Base-by-base conservation (phyloP, 208 protist genomes). In the Wallacemonas collosoma region DNA sequence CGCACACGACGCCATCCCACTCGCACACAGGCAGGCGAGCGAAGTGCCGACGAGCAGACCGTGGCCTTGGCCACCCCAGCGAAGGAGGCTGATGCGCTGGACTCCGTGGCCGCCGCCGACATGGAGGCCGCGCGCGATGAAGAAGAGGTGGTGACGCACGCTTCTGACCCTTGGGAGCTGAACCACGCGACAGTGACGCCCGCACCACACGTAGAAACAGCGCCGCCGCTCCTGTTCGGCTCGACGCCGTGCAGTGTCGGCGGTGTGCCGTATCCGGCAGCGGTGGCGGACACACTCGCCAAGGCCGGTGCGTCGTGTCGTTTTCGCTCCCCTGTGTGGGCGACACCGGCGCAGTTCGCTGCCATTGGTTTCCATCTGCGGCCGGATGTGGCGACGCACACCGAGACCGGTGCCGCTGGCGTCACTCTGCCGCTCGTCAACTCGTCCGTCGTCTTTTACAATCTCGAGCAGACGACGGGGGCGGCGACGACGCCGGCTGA, bases 321-420 rank as follows among this genome's bases (percentile, higher is more conserved):
- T 40, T 90, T 93, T 54, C n/a, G 63, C 17, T 89, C 79, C 11
- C 80, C 81, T 4, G 63, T 93, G 7, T 93, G 84, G 84, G 54
- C 77, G 2, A 77, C 85, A 1, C 38, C 35, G 9, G 39, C 7
- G 0, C 51, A 77, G 40, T 83, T 83, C 40, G 64, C 67, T 17
- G 45, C 58, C 2, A 38, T 51, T 8, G 79, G 75, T 2, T 57
- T 76, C 15, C 35, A 26, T 26, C 26, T 26, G 26, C 26, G 5
- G 67, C 90, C 2, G 61, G 5, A 6, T 6, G 45, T 50, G 45
- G 8, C 45, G 45, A 50, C 45, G 45, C 45, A 12, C 8, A 6
- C 45, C 12, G 8, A 50, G 8, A 6, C 8, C 45, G 26, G 26
- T 26, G 26, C 69, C 35, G 70, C 69, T 1, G 85, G 77, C 2